Percentiles rank a stretch among this genome's conserved stretches.
These are phyloP conservation scores for Yamadazyma membranifaciens DNA, from an alignment of 1,139 yeast genomes.

Conservation along the genomic window DNA sequence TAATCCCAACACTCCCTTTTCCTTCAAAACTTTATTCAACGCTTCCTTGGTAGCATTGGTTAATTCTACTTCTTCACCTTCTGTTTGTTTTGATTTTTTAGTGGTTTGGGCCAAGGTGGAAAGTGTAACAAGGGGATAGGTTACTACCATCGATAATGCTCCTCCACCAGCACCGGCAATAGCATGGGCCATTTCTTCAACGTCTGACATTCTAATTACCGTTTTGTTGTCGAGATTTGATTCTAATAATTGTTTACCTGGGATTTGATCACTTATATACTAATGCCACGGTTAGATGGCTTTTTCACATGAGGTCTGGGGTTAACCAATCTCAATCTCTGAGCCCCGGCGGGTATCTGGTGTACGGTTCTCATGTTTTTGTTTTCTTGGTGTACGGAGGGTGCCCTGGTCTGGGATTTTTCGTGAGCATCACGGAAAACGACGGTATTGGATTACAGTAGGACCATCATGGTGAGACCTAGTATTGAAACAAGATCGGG, in stretches of 20 bases:
- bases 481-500: conserved; percentile 38
- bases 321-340: not conserved
- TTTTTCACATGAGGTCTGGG: conserved; percentile 1
- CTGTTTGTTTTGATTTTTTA: conserved; percentile 25
- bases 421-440: not conserved
- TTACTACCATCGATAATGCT: conserved; percentile 77
- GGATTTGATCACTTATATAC: not conserved
- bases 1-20: conserved; percentile 69
- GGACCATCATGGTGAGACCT: not conserved
- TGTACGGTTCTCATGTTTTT: not conserved
- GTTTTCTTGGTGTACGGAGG: not conserved
- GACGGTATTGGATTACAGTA: not conserved
- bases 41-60: conserved; percentile 30
- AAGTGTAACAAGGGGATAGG: conserved; percentile 82
- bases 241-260: not conserved
- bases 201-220: conserved; percentile 30
- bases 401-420: not conserved
- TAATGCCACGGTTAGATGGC: not conserved
- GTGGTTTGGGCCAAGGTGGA: conserved; percentile 82
- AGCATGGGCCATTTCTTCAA: conserved; percentile 74
- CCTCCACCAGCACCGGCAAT: conserved; percentile 94
- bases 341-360: not conserved
- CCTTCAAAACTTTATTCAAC: conserved; percentile 47
- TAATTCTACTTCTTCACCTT: conserved; percentile 14
- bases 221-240: not conserved